These are phyloP conservation scores for Incumbomyces delicatus DNA, from an alignment of 2,329 filamentous ascomycete species.

Conservation along the genomic window DNA sequence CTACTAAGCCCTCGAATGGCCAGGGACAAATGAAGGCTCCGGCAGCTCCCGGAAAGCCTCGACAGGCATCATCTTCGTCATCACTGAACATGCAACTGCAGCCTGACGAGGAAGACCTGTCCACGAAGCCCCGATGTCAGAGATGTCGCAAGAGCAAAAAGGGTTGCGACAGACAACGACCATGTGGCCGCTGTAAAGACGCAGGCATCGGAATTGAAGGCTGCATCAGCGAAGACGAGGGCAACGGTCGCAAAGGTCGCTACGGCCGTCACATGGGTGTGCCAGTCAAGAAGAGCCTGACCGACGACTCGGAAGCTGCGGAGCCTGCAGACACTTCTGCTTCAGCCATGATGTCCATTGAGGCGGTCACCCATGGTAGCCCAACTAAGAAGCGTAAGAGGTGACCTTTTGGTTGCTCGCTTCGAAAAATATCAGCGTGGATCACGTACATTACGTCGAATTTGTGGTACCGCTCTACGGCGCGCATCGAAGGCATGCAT, in stretches of 20 bases:
- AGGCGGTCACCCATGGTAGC: conserved; percentile 25
- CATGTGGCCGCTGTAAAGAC: conserved; percentile 90
- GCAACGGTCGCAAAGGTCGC: conserved; percentile 89
- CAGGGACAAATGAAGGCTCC: conserved; percentile 5
- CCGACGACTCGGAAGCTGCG: conserved; percentile 23
- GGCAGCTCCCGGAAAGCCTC: conserved; percentile 11
- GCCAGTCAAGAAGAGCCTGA: conserved; percentile 48
- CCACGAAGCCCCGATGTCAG: conserved; percentile 92
- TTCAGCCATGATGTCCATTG: conserved; percentile 11
- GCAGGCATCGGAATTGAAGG: conserved; percentile 87
- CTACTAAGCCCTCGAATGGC: neutral
- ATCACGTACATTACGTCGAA: too few species aligned
- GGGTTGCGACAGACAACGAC: conserved; percentile 91
- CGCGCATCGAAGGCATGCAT: too few species aligned
- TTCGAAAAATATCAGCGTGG: too few species aligned
- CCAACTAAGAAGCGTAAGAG: conserved; percentile 60
- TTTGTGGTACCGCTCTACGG: too few species aligned
- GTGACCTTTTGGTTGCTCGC: conserved; percentile 22
- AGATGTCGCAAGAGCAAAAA: conserved; percentile 99
- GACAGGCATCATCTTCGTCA: conserved; percentile 59
- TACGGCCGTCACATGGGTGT: conserved; percentile 67
- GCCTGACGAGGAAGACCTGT: conserved; percentile 77
- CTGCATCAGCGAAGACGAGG: conserved; percentile 95
- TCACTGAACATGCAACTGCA: conserved; percentile 51
- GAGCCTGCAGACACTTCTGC: neutral